A percentile compares a stretch with the other conserved stretches of the same genome.
Conservation (phyloP, 306 rosid genomes). For the Rosa chinensis region DNA sequence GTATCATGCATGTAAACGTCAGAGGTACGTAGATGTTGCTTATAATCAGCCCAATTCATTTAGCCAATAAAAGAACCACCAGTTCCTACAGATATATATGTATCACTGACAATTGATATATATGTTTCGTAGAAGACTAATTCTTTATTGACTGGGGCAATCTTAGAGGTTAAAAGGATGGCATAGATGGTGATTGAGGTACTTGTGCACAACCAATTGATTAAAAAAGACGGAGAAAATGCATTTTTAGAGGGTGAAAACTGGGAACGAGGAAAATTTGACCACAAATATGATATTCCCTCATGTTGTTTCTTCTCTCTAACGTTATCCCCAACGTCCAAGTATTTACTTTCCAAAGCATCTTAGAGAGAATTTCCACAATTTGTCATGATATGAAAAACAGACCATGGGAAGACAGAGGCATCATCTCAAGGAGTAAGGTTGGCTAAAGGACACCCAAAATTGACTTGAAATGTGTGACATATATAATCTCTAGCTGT, state of each 20-base stretch:
- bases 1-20: no score
- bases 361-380: constrained; percentile 30
- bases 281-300: constrained; percentile 17
- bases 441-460: constrained; percentile 35
- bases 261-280: not conserved
- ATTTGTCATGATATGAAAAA: constrained; percentile 25
- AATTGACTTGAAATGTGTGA: constrained; percentile 40
- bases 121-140: not conserved
- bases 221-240: not conserved
- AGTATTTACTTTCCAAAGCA: constrained; percentile 42
- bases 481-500: constrained; percentile 20
- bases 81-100: no score
- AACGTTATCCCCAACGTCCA: constrained; percentile 24
- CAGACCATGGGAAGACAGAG: constrained; percentile 21
- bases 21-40: no score
- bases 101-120: not conserved
- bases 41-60: no score
- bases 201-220: not conserved
- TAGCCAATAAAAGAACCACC: no score
- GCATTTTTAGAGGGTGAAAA: not conserved
- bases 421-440: constrained; percentile 28
- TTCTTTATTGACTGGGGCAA: not conserved
- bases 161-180: not conserved
- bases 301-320: constrained; percentile 1
- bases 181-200: not conserved